Evolutionary conservation across 805 yeast genomes (phyloP), one percentile per base, ranked within the genome.

Genomic region (Kodamaea kaohsiungensis): DNA sequence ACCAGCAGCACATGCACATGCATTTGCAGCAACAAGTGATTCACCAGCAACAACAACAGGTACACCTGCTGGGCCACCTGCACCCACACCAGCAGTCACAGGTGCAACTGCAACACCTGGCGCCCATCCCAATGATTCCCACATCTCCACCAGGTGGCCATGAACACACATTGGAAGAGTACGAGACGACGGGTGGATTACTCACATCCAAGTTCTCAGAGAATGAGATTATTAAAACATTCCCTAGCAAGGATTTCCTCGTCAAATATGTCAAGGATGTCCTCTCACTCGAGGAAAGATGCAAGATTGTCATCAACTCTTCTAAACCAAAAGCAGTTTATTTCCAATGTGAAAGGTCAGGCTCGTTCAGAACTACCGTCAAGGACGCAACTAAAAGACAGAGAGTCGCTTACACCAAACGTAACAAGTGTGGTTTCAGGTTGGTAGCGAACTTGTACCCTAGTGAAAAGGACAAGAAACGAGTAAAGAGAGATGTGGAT

Each of bases 291-390:
- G 68, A 66, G 60, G 70, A 66, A 59, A 63, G 62, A 55, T 76
- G 80, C 61, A 71, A 75, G 61, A 75, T 76, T 62, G 81, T 76
- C 43, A 76, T 76, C 63, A 75, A 74, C 62, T 73, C 78, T 27
- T 74, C 79, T 25, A 76, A 76, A 64, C 79, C 79, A 18, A 75
- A 76, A 63, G 81, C 81, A 5, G 77, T 76, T 18, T 76, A 76
- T 64, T 76, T 76, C 65, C 79, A 75, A 63, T 76, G 79, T 60
- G 81, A 76, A 60, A 61, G 79, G 47, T 71, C 77, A 5, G 81
- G 81, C 1, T 66, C 71, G 35, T 76, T 75, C 56, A 66, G 81
- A 64, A 76, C 81, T 42, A 76, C 81, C 2, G 81, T 76, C 51
- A 76, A 76, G 63, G 80, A 75, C 50, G 67, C 77, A 19, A 60